Conservation (phyloP, 371 early-diverging fungal species). For the Mortierella sp. region DNA sequence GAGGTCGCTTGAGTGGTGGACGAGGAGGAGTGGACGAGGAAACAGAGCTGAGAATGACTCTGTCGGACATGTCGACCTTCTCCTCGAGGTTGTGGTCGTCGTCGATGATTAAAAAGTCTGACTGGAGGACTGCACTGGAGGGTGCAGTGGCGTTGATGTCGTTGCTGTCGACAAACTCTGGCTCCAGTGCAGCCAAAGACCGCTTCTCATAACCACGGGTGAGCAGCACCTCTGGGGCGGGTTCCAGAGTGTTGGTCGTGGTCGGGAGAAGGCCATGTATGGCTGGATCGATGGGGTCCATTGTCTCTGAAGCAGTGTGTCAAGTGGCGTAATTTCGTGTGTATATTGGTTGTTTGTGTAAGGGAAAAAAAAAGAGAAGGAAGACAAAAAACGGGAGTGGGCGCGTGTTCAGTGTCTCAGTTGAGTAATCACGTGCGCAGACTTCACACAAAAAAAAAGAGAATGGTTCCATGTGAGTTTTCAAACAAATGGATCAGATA, state of each 20-base stretch:
- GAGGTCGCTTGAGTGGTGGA: conserved; percentile 13
- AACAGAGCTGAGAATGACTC: neutral
- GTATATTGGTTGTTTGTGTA: too few species aligned
- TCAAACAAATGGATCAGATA: too few species aligned
- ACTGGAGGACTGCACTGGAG: conserved; percentile 31
- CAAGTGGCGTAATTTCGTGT: too few species aligned
- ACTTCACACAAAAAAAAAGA: neutral
- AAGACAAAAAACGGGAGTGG: conserved; percentile 4
- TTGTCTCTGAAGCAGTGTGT: too few species aligned
- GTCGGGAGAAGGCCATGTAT: conserved; percentile 18
- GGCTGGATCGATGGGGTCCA: too few species aligned
- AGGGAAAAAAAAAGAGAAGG: neutral
- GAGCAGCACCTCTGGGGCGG: conserved; percentile 28
- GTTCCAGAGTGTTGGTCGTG: conserved; percentile 11
- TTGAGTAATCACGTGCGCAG: too few species aligned
- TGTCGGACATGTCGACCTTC: conserved; percentile 20
- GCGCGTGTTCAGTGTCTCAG: neutral
- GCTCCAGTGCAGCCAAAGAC: conserved; percentile 29
- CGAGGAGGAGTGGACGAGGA: neutral
- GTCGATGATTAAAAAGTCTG: conserved; percentile 37
- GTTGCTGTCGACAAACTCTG: conserved; percentile 45
- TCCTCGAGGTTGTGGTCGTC: conserved; percentile 22
- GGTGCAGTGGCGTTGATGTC: conserved; percentile 46
- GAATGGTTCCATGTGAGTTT: too few species aligned
- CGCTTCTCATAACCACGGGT: conserved; percentile 22